These are phyloP conservation scores for Curvularia eragrostidis DNA, from an alignment of 2,329 filamentous ascomycete species.

Conservation along the genomic window DNA sequence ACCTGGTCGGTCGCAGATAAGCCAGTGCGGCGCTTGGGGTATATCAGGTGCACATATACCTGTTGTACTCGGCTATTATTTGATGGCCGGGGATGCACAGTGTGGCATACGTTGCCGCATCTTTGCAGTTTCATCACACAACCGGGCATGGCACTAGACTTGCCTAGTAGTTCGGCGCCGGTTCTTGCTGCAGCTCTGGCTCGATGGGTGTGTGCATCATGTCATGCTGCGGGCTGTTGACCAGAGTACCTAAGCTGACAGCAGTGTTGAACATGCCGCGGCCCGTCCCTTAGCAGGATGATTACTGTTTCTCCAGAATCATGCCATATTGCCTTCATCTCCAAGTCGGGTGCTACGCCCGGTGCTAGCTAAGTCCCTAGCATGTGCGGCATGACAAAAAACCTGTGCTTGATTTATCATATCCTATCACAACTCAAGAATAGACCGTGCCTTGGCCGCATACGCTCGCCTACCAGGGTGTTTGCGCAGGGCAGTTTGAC, in stretches of 20 bases:
- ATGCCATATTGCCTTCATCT: constrained; percentile 9
- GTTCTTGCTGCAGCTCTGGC: background rate
- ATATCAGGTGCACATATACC: constrained; percentile 42
- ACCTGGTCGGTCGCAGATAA: constrained; percentile 30
- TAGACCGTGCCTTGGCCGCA: constrained; percentile 25
- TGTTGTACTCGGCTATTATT: constrained; percentile 47
- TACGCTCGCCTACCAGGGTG: constrained; percentile 25
- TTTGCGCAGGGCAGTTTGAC: constrained; percentile 33
- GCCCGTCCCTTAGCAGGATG: constrained; percentile 34
- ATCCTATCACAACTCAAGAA: constrained; percentile 33
- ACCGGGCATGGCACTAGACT: constrained; percentile 16
- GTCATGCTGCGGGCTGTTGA: background rate
- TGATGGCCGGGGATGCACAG: constrained; percentile 38
- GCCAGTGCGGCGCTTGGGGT: constrained; percentile 34
- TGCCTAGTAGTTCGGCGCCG: background rate
- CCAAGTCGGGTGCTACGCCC: constrained; percentile 9
- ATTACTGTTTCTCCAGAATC: constrained; percentile 3
- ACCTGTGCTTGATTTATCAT: constrained; percentile 30
- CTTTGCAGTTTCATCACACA: constrained; percentile 42
- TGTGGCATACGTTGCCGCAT: constrained; percentile 17
- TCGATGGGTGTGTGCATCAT: background rate
- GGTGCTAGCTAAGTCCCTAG: constrained; percentile 17
- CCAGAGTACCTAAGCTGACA: constrained; percentile 14
- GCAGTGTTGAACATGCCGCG: constrained; percentile 28
- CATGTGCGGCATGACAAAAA: constrained; percentile 32